Evolutionary conservation across 257 asterid genomes (phyloP), one percentile per base, ranked within the genome.

Genomic region (Plectranthus barbatus): DNA sequence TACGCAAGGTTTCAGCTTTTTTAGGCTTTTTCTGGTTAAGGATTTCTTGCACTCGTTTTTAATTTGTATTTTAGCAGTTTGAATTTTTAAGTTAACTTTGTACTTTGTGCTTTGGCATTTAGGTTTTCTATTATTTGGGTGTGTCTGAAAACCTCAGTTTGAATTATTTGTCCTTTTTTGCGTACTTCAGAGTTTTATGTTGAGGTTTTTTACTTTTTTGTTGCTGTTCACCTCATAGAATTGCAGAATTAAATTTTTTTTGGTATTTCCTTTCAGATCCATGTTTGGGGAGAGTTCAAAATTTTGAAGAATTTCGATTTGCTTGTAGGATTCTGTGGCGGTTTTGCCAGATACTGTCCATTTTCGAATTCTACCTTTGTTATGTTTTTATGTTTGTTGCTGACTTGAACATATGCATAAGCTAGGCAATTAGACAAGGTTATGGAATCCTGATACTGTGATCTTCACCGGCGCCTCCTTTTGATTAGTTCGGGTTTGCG

Each of bases 261-360:
- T 47, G 10, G 39, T 21, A 9, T 42, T 49, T 59, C 24, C 29
- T 72, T 64, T 72, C 83, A 78, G 92, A 79, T 84, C 83, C 77
- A 54, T 70, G 61, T 44, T 60, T 76, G 60, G 66, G 63, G 60
- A 62, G 65, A 76, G 44, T 50, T 71, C 70, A 64, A 71, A 73
- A 68, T 39, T 31, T 52, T 65, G 69, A 55, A 60, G 74, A 69
- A 60, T 20, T 20, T 17, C 68, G 48, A 69, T 67, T 62, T 56
- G 60, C 45, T 55, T 21, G 57, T 70, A 3, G 12, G 49, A 9
- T 55, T 67, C 58, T 53, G 69, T 53, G 71, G n/a, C n/a, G n/a
- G n/a, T n/a, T n/a, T n/a, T n/a, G n/a, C n/a, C n/a, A n/a, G n/a
- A n/a, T n/a, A n/a, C n/a, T n/a, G n/a, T n/a, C n/a, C n/a, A 36